These are phyloP conservation scores for Casaregolazyma suthepensis DNA, from an alignment of 1,139 yeast genomes.

Conservation along the genomic window DNA sequence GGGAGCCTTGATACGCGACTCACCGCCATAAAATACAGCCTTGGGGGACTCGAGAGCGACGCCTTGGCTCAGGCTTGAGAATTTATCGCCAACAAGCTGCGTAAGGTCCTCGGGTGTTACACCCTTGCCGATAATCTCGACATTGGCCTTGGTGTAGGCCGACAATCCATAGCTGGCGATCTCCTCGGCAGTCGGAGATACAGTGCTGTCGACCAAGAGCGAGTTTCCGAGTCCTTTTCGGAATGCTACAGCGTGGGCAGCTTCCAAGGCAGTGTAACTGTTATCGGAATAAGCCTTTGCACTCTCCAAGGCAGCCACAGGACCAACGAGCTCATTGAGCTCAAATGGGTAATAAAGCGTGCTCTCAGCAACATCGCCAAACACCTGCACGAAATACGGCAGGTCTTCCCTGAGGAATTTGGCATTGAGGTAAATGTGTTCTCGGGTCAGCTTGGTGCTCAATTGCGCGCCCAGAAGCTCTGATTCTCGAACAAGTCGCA, in stretches of 20 bases:
- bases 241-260: conserved; percentile 75
- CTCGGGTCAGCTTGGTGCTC: conserved; percentile 69
- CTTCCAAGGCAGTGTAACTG: conserved; percentile 59
- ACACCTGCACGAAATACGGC: conserved; percentile 85
- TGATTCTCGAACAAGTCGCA: conserved; percentile 89
- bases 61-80: conserved; percentile 59
- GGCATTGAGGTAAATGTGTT: conserved; percentile 71
- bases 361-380: conserved; percentile 69
- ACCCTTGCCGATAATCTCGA: conserved; percentile 68
- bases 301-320: conserved; percentile 56
- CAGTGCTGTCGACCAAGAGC: conserved; percentile 44
- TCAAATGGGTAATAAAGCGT: conserved; percentile 73
- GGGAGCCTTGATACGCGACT: conserved; percentile 64
- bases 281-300: conserved; percentile 44
- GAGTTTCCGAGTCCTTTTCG: conserved; percentile 88
- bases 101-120: conserved; percentile 66
- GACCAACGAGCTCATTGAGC: conserved; percentile 72
- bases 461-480: conserved; percentile 89
- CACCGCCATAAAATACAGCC: conserved; percentile 53
- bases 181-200: conserved; percentile 39
- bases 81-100: conserved; percentile 61
- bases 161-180: conserved; percentile 61
- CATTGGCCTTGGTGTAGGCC: conserved; percentile 64
- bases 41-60: conserved; percentile 40
- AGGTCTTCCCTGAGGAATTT: conserved; percentile 80